Base-by-base conservation (phyloP, 768 basidiomycete genomes). In the Amanita pallidorosea region DNA sequence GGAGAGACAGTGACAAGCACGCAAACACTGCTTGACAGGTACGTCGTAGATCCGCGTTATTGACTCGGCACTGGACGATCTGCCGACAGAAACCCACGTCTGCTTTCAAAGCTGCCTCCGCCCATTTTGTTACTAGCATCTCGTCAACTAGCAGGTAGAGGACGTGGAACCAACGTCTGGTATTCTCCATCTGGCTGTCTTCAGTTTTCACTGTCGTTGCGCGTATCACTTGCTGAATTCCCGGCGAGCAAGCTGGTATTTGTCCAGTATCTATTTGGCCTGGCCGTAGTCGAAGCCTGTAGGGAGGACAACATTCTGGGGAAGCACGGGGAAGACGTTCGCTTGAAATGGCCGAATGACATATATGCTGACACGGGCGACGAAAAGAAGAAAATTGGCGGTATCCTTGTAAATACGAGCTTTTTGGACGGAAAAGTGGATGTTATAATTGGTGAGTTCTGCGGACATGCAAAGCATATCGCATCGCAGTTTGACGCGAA, bases 301-400 rank as follows among this genome's bases (percentile, higher is more conserved):
- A 75, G 83, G 45, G 75, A 81, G 2, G 67, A 68, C 2, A 68
- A 58, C 8, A 72, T 83, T n/a, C 70, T 84, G 0, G 79, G 73
- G 54, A 71, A 68, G 46, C 60, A 58, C 13, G 82, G 79, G 11
- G 67, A 78, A 2, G 71, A 71, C 12, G 77, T 96, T 9, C 73
- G 82, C 36, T 69, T 98, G 22, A 98, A 97, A 64, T 98, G 96
- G 96, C 96, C 95, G 17, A 98, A 98, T 60, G 96, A 98, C 58
- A 70, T 99, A 4, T 97, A 97, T 59, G 86, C 82, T 2, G 73
- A 81, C 36, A 70, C 73, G 2, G 70, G 68, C 4, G 68, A 67
- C 17, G 77, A 79, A 56, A 65, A 66, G 52, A 83, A 76, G 65
- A 98, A 99, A 65, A 69, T 97, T 33, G 95, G 95, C 0, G 95